Base-by-base conservation (phyloP, 768 basidiomycete genomes). In the Macrolepiota fuliginosa region DNA sequence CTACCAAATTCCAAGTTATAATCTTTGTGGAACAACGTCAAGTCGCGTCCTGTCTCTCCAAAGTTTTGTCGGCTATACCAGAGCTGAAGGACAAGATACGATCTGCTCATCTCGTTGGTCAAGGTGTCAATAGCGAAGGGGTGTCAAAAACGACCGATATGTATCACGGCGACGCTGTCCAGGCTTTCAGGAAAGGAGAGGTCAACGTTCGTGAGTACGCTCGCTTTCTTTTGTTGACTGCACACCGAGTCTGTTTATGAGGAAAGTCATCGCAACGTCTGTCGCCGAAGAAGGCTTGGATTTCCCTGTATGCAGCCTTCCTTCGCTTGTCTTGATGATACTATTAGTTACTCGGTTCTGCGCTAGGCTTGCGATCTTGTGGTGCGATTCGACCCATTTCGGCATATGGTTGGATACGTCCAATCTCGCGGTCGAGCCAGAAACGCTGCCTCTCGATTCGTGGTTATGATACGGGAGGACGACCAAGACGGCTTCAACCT, bases 261-360 rank as follows among this genome's bases (percentile, higher is more conserved):
- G 40, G 42, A 19, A 49, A 87, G 89, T 95, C 22, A 79, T 95
- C 64, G 90, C 92, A 3, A 94, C 92, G 0, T 87, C 88, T 4
- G 92, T 96, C 13, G 94, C 92, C 0, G 94, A 96, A 72, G 94
- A 96, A 76, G 94, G 94, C 0, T 81, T 96, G 17, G 94, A 96
- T 71, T 93, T 96, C 75, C 90, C 89, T 24, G 89, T 90, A 68
- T 58, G 83, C 10, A 45, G 3, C 17, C 42, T n/a, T 65, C 35
- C 25, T 50, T 4, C 22, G 42, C 24, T 17, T 52, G 27, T 39
- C n/a, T 39, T 35, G 15, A 35, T 4, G 45, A 2, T 39, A 45
- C 24, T 29, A 25, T 5, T 63, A 32, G 36, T 49, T 57, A 60
- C 46, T 2, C 19, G 64, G n/a, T 57, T 47, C 46, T 56, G 65